A percentile compares a stretch with the other conserved stretches of the same genome.
Evolutionary conservation across 345 rosid genomes (phyloP).

Genomic region (Arabis alpina): DNA sequence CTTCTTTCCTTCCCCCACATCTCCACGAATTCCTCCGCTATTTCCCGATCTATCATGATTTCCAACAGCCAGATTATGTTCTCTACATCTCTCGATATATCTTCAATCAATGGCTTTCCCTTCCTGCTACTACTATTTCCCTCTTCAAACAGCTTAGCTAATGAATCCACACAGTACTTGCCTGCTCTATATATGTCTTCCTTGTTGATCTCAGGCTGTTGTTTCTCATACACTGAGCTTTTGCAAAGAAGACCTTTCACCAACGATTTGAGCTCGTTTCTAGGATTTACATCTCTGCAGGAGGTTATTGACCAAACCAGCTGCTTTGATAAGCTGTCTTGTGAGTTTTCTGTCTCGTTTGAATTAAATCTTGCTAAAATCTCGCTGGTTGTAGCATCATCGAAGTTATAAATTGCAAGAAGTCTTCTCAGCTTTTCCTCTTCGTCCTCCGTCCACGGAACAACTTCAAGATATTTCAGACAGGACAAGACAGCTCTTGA

Average conservation of each 20-base stretch:
- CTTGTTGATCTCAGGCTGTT: constrained; percentile 67
- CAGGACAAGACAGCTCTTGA: constrained; percentile 66
- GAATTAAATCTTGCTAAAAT: constrained; percentile 66
- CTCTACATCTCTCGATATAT: constrained; percentile 80
- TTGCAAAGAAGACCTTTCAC: constrained; percentile 86
- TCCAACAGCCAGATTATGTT: constrained; percentile 86
- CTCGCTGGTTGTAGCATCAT: constrained; percentile 57
- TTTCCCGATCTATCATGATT: constrained; percentile 74
- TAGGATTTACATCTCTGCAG: constrained; percentile 64
- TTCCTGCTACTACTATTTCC: constrained; percentile 46
- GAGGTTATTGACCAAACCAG: constrained; percentile 75
- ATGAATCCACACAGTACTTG: constrained; percentile 57
- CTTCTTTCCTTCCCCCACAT: constrained; percentile 66
- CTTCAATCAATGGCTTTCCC: constrained; percentile 67
- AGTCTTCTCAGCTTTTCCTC: constrained; percentile 79
- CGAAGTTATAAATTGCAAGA: constrained; percentile 60
- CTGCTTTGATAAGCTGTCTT: constrained; percentile 64
- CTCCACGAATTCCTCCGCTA: constrained; percentile 85
- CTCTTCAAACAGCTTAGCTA: constrained; percentile 63
- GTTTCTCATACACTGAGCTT: constrained; percentile 89
- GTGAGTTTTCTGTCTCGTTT: constrained; percentile 45
- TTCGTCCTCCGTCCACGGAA: constrained; percentile 98
- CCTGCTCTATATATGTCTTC: constrained; percentile 69
- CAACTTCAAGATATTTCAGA: constrained; percentile 85
- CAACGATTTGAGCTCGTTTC: constrained; percentile 78